These are phyloP conservation scores for Peltaster fructicola DNA, from an alignment of 2,329 filamentous ascomycete species.

Conservation along the genomic window DNA sequence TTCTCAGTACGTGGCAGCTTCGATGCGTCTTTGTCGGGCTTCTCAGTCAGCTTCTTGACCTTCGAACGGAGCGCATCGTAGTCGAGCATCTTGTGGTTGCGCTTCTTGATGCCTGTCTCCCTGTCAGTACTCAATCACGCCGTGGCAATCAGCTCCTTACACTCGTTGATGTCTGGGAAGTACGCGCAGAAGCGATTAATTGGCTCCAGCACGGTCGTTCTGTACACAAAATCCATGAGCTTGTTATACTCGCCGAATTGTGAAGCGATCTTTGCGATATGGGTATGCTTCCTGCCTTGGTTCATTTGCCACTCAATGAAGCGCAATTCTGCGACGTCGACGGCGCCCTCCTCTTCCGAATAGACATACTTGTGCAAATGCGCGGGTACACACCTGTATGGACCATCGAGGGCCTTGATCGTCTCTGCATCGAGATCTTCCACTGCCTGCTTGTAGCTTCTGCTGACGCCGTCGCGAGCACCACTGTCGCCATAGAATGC, in stretches of 20 bases:
- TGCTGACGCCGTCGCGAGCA: conserved; percentile 81
- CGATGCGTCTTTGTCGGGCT: conserved; percentile 94
- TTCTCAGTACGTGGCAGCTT: conserved; percentile 93
- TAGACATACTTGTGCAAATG: conserved; percentile 7
- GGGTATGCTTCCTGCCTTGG: conserved; percentile 8
- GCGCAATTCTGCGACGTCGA: conserved; percentile 6
- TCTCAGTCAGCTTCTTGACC: conserved; percentile 92
- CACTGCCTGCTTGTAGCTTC: conserved; percentile 96
- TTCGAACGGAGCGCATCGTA: conserved; percentile 92
- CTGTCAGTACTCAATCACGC: background rate
- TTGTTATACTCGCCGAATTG: conserved; percentile 4
- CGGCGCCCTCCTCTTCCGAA: conserved; percentile 8
- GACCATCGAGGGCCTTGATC: conserved; percentile 93
- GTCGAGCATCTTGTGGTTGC: conserved; percentile 93
- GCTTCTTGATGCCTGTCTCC: conserved; percentile 71
- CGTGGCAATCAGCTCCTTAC: conserved; percentile 29
- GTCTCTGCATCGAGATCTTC: conserved; percentile 96
- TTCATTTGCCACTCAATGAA: conserved; percentile 15
- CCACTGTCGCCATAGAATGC: conserved; percentile 97
- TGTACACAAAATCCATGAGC: conserved; percentile 22
- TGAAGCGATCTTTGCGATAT: conserved; percentile 3
- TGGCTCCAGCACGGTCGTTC: conserved; percentile 83
- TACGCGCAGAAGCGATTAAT: conserved; percentile 95
- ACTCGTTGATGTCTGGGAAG: conserved; percentile 97
- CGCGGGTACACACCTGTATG: conserved; percentile 48